Conservation (phyloP, 176 grass and related monocot species). For the Oryza glumipatula region DNA sequence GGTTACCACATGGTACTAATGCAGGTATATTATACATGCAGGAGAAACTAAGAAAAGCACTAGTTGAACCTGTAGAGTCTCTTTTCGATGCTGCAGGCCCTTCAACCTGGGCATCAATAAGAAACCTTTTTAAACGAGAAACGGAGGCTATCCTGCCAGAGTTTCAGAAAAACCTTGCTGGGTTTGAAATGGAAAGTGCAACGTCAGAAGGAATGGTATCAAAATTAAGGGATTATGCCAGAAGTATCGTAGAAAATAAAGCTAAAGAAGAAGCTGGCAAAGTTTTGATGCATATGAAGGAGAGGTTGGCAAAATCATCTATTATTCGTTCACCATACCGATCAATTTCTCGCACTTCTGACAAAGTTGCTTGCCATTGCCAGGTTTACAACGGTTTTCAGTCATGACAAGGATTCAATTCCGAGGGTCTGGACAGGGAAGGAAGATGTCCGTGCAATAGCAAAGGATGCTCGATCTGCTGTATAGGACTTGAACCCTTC, state of each 20-base stretch:
- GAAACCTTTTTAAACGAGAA: slow-evolving; percentile 70
- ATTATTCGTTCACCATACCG: not conserved
- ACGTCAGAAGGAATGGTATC: slow-evolving; percentile 56
- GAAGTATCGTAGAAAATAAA: slow-evolving; percentile 83
- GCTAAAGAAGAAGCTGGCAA: slow-evolving; percentile 89
- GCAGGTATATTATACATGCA: slow-evolving; percentile 35
- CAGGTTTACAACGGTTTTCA: slow-evolving; percentile 90
- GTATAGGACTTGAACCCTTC: slow-evolving; percentile 48
- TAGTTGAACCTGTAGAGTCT: slow-evolving; percentile 86
- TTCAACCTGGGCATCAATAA: slow-evolving; percentile 83
- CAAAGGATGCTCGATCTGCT: slow-evolving; percentile 82
- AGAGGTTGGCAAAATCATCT: slow-evolving; percentile 61
- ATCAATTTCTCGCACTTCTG: slow-evolving; percentile 10
- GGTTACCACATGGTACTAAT: slow-evolving; percentile 24
- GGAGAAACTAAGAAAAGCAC: slow-evolving; percentile 73
- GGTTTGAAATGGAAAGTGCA: slow-evolving; percentile 77
- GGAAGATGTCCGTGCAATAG: slow-evolving; percentile 88
- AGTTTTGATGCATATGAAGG: slow-evolving; percentile 97
- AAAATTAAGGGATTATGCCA: slow-evolving; percentile 69
- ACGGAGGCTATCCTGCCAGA: slow-evolving; percentile 55
- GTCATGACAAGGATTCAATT: slow-evolving; percentile 94
- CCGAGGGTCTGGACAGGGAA: slow-evolving; percentile 96
- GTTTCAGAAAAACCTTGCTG: slow-evolving; percentile 66
- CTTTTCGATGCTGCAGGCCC: slow-evolving; percentile 77
- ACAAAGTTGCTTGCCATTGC: slow-evolving; percentile 28